Percentiles rank a stretch among this genome's conserved stretches.
Conservation (phyloP, 768 basidiomycete species). For the Boletus vinaceobasis region DNA sequence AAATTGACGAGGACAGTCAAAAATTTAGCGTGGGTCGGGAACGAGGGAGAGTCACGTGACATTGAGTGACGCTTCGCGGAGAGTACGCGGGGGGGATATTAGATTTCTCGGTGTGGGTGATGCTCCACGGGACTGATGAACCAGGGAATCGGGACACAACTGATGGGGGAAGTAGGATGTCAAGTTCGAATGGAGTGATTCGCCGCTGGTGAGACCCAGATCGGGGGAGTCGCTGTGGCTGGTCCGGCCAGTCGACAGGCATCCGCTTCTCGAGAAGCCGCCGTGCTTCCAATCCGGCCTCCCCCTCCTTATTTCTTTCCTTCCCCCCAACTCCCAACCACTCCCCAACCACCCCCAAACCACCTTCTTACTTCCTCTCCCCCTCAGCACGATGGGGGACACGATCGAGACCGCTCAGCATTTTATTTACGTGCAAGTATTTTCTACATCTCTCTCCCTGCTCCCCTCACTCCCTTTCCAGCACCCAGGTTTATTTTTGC, state of each 20-base stretch:
- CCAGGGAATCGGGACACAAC: neutral
- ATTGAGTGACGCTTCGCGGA: neutral
- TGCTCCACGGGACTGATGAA: neutral
- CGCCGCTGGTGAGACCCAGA: conserved; percentile 25
- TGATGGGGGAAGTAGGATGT: conserved; percentile 10
- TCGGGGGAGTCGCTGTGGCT: conserved; percentile 31
- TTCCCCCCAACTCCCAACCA: conserved; percentile 11
- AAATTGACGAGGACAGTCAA: neutral
- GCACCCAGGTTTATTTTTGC: conserved; percentile 78
- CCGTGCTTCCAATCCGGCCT: conserved; percentile 25
- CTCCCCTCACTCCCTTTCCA: conserved; percentile 21
- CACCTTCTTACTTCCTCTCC: conserved; percentile 13
- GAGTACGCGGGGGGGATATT: neutral
- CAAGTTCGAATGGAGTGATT: conserved; percentile 22
- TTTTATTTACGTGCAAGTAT: conserved; percentile 68
- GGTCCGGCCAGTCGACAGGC: conserved; percentile 15
- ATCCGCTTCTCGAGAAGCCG: conserved; percentile 30
- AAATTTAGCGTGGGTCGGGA: neutral
- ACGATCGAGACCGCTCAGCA: conserved; percentile 58
- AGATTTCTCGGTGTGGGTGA: neutral
- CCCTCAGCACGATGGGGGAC: conserved; percentile 38
- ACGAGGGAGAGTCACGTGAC: conserved; percentile 12
- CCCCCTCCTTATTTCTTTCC: conserved; percentile 28
- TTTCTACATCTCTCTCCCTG: neutral
- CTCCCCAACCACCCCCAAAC: conserved; percentile 7